These are phyloP conservation scores for Acacia melanoxylon DNA, from an alignment of 306 rosid genomes.

Conservation along the genomic window DNA sequence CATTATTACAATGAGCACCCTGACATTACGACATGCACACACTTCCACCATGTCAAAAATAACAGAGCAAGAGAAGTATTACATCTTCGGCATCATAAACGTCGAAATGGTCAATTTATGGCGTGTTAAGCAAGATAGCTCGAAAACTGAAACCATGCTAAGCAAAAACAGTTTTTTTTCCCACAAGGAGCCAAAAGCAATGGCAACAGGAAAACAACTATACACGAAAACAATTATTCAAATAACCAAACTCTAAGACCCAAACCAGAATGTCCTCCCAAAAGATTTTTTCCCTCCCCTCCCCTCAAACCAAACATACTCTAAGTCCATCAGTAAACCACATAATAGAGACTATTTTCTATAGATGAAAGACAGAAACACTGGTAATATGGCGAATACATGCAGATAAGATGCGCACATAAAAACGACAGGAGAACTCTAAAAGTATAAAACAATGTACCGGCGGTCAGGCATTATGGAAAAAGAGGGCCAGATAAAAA, in stretches of 20 bases:
- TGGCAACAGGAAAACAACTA: constrained; percentile 10
- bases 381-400: background rate
- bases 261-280: constrained; percentile 21
- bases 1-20: background rate
- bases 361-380: background rate
- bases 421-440: background rate
- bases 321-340: background rate
- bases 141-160: background rate
- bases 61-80: background rate
- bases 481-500: background rate
- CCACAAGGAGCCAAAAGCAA: background rate
- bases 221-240: background rate
- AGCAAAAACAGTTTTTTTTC: constrained; percentile 11
- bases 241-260: constrained; percentile 1
- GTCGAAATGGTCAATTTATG: background rate
- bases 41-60: background rate
- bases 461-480: background rate
- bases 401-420: background rate
- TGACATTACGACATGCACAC: background rate
- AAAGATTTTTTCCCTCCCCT: too few relatives aligned
- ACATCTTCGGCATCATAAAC: background rate
- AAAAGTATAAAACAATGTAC: background rate
- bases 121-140: background rate
- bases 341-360: background rate
- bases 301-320: too few relatives aligned